Percentiles rank a stretch among this genome's conserved stretches.
Conservation (phyloP, 345 rosid species). For the Cochlearia excelsa region DNA sequence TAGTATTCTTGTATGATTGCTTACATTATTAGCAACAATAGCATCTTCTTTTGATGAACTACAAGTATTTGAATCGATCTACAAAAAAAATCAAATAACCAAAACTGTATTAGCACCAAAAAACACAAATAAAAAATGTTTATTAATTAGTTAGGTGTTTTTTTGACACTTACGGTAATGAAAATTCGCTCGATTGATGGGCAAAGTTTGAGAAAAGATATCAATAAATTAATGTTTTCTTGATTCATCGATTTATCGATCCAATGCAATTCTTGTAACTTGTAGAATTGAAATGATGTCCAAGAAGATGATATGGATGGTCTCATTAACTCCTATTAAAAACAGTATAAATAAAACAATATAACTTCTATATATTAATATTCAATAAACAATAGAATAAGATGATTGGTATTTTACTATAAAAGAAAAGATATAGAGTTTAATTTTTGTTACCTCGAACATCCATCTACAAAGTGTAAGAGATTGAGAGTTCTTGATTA, state of each 20-base stretch:
- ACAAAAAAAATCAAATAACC: slow-evolving; percentile 28
- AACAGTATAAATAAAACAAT: neutral
- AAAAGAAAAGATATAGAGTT: neutral
- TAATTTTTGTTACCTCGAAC: slow-evolving; percentile 43
- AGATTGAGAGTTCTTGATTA: slow-evolving; percentile 51
- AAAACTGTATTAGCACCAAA: slow-evolving; percentile 10
- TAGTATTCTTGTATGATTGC: slow-evolving; percentile 31
- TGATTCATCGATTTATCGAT: slow-evolving; percentile 42
- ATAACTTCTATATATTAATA: neutral
- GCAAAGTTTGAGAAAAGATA: slow-evolving; percentile 52
- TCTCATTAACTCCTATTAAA: slow-evolving; percentile 45
- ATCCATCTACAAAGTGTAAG: slow-evolving; percentile 61
- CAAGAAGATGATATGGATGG: slow-evolving; percentile 42
- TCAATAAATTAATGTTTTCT: slow-evolving; percentile 35
- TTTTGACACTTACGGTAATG: slow-evolving; percentile 44
- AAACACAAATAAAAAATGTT: neutral
- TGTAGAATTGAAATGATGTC: slow-evolving; percentile 52
- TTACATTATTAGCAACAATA: slow-evolving; percentile 26
- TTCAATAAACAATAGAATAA: neutral
- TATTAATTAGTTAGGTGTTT: no score
- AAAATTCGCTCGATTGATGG: slow-evolving; percentile 53
- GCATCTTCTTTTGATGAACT: slow-evolving; percentile 15
- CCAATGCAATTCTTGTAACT: slow-evolving; percentile 58
- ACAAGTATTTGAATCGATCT: slow-evolving; percentile 50
- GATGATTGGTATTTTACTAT: neutral